phyloP scores from a whole-genome alignment of 495 filamentous ascomycete species.

The Xylaria telfairii region DNA sequence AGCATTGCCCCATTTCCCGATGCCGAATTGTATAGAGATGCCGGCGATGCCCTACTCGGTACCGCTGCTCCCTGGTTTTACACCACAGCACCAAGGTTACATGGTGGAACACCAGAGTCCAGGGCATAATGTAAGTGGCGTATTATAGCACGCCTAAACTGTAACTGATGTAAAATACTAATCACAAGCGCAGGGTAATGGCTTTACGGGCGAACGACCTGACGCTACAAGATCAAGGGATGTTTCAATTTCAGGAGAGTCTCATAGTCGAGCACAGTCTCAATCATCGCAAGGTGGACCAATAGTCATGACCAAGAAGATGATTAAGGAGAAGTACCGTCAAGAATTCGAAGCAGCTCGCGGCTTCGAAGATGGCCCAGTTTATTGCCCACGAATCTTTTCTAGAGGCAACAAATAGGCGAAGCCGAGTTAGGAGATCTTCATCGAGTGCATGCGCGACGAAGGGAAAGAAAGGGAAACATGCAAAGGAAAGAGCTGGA shows the following conservation, averaged over 20 bases:
- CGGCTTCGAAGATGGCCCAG: background rate
- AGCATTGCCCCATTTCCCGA: background rate
- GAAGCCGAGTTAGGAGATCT: background rate
- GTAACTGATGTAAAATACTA: too few relatives aligned
- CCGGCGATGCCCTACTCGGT: background rate
- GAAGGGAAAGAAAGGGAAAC: too few relatives aligned
- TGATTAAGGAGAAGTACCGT: background rate
- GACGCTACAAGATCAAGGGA: background rate
- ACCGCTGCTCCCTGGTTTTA: background rate
- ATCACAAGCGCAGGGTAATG: background rate
- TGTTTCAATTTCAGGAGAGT: background rate
- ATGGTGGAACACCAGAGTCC: background rate
- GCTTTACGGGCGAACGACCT: background rate
- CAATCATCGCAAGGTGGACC: background rate
- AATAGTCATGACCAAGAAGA: background rate
- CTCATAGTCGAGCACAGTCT: background rate
- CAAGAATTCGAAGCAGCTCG: background rate
- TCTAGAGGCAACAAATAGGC: background rate
- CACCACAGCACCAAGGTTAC: background rate
- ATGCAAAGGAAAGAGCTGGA: too few relatives aligned
- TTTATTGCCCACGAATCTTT: background rate
- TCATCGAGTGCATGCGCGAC: too few relatives aligned
- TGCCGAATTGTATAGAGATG: background rate
- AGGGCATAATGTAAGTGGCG: background rate
- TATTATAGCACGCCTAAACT: background rate